Percentiles rank a stretch among this genome's conserved stretches.
phyloP scores from a whole-genome alignment of 1,284 basidiomycete genomes.

The Sporisorium iseilematis-ciliati region DNA sequence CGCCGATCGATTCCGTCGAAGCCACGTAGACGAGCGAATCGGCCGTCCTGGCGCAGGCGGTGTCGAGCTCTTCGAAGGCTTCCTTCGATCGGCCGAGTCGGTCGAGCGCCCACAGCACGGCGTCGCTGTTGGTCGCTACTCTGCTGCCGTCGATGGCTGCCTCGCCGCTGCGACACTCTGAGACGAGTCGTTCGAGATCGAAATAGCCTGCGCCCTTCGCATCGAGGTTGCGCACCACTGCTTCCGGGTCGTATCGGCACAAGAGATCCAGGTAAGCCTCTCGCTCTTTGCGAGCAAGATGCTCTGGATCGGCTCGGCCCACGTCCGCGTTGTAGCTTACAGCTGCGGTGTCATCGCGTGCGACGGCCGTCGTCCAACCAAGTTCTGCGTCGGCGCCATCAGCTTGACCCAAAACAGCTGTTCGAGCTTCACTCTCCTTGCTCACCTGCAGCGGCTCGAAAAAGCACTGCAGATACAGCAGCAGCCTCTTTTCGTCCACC shows the following conservation, averaged over 20 bases:
- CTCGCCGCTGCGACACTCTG: constrained; percentile 75
- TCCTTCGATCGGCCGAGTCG: constrained; percentile 76
- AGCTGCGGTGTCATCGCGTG: background rate
- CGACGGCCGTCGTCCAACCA: constrained; percentile 19
- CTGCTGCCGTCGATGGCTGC: constrained; percentile 25
- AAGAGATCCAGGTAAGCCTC: constrained; percentile 80
- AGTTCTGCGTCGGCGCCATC: constrained; percentile 63
- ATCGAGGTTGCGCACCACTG: constrained; percentile 79
- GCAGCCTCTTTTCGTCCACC: constrained; percentile 74
- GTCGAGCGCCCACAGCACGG: constrained; percentile 85
- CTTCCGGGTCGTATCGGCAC: constrained; percentile 78
- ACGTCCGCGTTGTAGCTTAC: constrained; percentile 33
- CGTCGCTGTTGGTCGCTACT: constrained; percentile 76
- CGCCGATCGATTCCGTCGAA: background rate
- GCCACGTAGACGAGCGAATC: constrained; percentile 30
- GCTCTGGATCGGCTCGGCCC: constrained; percentile 44
- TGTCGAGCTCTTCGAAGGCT: constrained; percentile 69
- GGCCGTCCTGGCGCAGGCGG: constrained; percentile 56
- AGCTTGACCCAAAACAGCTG: constrained; percentile 10
- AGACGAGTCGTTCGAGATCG: constrained; percentile 76
- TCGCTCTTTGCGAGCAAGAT: constrained; percentile 74
- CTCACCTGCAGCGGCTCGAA: constrained; percentile 74
- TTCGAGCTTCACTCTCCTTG: constrained; percentile 69
- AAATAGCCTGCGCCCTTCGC: constrained; percentile 75
- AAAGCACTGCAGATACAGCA: constrained; percentile 83